phyloP scores from a whole-genome alignment of 2,329 filamentous ascomycete genomes.

The Sporothrix variecibatus region DNA sequence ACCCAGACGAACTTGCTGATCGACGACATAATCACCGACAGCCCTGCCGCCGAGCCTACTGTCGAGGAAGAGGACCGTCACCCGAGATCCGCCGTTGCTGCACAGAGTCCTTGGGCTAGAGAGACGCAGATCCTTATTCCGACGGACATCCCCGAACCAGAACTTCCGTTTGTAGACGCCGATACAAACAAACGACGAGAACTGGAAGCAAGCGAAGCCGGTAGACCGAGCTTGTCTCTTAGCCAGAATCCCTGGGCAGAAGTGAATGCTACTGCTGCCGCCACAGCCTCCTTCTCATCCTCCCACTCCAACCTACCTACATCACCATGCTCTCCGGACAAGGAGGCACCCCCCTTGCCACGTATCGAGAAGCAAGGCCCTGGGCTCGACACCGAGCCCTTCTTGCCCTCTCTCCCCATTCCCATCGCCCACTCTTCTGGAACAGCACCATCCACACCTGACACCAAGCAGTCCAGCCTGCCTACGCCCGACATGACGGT shows the following conservation, averaged over 20 bases:
- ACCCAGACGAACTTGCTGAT: background rate
- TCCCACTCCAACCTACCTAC: constrained; percentile 13
- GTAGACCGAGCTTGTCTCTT: background rate
- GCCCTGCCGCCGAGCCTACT: background rate
- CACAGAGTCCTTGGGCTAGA: constrained; percentile 23
- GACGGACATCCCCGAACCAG: background rate
- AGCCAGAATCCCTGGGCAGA: constrained; percentile 29
- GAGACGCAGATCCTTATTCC: background rate
- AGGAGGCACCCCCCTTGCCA: background rate
- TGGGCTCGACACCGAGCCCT: background rate
- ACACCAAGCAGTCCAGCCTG: constrained; percentile 36
- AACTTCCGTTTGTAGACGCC: background rate
- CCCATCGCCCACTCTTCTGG: constrained; percentile 18
- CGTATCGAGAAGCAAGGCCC: background rate
- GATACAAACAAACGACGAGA: background rate
- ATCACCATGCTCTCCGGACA: constrained; percentile 23
- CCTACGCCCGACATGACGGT: constrained; percentile 51
- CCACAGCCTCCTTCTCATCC: background rate
- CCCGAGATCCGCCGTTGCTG: background rate
- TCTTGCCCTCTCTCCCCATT: background rate
- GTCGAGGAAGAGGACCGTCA: background rate
- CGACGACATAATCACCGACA: background rate
- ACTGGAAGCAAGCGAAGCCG: background rate
- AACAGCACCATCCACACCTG: constrained; percentile 35
- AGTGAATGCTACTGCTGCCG: background rate